A percentile compares a stretch with the other conserved stretches of the same genome.
phyloP scores from a whole-genome alignment of 345 rosid species.

The Gossypium longicalyx region DNA sequence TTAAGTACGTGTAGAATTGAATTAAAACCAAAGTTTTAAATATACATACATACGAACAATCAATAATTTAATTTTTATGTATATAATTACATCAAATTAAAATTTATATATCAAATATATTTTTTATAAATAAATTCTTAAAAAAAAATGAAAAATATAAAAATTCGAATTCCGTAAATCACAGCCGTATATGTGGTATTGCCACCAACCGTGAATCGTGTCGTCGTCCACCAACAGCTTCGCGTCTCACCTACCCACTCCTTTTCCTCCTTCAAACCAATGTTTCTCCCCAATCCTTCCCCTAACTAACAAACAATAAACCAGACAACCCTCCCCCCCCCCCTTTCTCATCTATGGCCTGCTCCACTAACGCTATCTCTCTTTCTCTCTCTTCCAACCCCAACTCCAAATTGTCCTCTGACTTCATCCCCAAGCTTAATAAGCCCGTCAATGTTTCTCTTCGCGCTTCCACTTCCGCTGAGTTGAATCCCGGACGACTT shows the following conservation, averaged over 20 bases:
- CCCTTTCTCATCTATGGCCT: constrained; percentile 41
- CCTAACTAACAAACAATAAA: background rate
- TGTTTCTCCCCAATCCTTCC: background rate
- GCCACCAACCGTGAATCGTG: background rate
- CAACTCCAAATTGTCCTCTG: constrained; percentile 18
- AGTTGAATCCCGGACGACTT: constrained; percentile 25
- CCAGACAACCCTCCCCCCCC: background rate
- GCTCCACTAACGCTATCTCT: constrained; percentile 40
- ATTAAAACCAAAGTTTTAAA: no score
- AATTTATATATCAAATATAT: no score
- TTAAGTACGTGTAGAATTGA: no score
- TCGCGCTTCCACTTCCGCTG: constrained; percentile 18
- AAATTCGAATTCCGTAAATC: no score
- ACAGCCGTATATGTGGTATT: no score
- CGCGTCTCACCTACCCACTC: background rate
- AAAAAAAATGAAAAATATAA: no score
- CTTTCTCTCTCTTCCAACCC: constrained; percentile 35
- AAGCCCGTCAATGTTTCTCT: constrained; percentile 31
- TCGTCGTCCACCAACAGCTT: background rate
- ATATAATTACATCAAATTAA: no score
- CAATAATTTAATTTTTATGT: no score
- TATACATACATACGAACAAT: no score
- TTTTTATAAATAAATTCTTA: no score
- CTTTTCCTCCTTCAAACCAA: background rate
- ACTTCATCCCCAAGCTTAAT: constrained; percentile 20